Percentiles rank a stretch among this genome's conserved stretches.
These are phyloP conservation scores for Trapa incisa DNA, from an alignment of 345 rosid genomes.

Conservation along the genomic window DNA sequence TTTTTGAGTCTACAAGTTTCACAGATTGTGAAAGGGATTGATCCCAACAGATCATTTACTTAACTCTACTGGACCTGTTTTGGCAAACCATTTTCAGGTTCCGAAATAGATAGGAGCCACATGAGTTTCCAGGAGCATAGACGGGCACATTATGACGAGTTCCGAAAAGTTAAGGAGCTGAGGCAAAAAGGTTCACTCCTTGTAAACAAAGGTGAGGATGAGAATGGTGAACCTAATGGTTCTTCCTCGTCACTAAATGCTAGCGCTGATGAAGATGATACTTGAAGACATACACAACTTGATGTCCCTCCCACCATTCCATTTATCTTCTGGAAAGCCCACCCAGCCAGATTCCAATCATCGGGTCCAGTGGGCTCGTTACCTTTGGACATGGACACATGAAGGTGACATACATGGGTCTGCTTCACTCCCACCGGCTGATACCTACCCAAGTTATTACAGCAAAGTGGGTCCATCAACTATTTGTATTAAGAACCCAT, in stretches of 20 bases:
- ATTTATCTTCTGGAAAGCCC: too few species aligned
- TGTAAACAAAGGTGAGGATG: slow-evolving; percentile 52
- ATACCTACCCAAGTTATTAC: too few species aligned
- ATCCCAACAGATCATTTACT: too few species aligned
- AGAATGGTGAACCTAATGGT: slow-evolving; percentile 8
- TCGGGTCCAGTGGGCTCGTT: too few species aligned
- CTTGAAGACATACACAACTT: too few species aligned
- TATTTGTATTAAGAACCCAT: too few species aligned
- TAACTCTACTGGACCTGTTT: background rate
- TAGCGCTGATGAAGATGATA: slow-evolving; percentile 19
- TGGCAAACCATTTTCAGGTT: slow-evolving; percentile 17
- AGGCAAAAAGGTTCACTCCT: slow-evolving; percentile 34
- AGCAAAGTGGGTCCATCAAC: too few species aligned
- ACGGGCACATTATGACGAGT: slow-evolving; percentile 80
- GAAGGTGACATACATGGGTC: too few species aligned
- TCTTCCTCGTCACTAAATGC: slow-evolving; percentile 28
- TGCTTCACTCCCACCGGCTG: too few species aligned
- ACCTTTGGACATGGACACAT: too few species aligned
- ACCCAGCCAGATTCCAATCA: too few species aligned
- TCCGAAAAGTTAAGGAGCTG: slow-evolving; percentile 69
- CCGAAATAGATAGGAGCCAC: slow-evolving; percentile 25
- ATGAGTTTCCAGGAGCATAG: slow-evolving; percentile 62
- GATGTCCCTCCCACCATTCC: too few species aligned
- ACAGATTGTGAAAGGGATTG: background rate
- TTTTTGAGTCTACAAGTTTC: background rate